Evolutionary conservation across 257 asterid genomes (phyloP).

Genomic region (Plantago elongata): DNA sequence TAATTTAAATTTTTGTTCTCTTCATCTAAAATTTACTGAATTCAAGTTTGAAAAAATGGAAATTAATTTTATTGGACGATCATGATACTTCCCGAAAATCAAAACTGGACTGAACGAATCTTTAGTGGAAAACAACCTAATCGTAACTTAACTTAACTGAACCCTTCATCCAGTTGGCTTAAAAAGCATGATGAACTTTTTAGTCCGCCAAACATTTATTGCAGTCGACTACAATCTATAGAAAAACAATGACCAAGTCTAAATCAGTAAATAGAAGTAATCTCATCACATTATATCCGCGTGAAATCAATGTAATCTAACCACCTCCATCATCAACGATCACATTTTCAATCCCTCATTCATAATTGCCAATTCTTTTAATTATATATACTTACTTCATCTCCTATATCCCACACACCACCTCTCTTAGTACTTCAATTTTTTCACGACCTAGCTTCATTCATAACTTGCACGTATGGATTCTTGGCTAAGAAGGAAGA

Average conservation of each 20-base stretch:
- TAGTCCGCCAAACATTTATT: neutral
- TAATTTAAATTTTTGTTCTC: too few relatives aligned
- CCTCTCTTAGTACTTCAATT: neutral
- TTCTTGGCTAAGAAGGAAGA: conserved; percentile 21
- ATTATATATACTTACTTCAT: neutral
- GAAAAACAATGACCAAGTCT: conserved; percentile 2
- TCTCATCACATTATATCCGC: conserved; percentile 34
- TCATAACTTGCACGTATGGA: conserved; percentile 22
- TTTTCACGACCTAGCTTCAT: neutral
- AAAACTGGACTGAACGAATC: too few relatives aligned
- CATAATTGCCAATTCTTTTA: too few relatives aligned
- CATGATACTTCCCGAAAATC: too few relatives aligned
- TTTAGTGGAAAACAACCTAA: too few relatives aligned
- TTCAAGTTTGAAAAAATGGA: too few relatives aligned
- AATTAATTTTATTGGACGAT: too few relatives aligned
- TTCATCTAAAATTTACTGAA: too few relatives aligned
- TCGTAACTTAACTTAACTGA: too few relatives aligned
- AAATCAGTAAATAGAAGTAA: conserved; percentile 7
- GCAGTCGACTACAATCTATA: neutral
- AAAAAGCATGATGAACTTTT: too few relatives aligned
- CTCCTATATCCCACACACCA: conserved; percentile 27
- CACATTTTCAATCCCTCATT: neutral
- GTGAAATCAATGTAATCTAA: conserved; percentile 45
- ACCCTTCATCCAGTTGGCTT: too few relatives aligned
- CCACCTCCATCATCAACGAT: conserved; percentile 23